Base-by-base conservation (phyloP, 1,284 basidiomycete genomes). In the Rhodofomes roseus region DNA sequence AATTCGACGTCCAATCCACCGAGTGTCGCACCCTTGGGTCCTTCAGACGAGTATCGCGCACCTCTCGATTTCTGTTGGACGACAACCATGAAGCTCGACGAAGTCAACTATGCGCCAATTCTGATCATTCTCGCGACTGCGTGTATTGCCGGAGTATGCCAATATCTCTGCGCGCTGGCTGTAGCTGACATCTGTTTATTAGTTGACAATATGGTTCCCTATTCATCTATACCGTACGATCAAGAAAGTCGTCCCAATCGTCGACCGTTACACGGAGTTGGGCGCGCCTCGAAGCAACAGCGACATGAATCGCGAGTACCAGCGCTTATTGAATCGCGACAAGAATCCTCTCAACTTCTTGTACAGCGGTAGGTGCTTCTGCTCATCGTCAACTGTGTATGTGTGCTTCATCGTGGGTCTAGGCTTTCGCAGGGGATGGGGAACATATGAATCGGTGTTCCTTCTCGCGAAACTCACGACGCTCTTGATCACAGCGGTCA, bases 1-100 rank as follows among this genome's bases (percentile, higher is more conserved):
- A 85, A 85, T 65, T 76, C 81, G 2, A 85, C 84, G 1, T 69
- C 77, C n/a, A 73, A 72, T 23, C 81, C 81, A 2, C 82, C 84
- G 1, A 62, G 67, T 1, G 62, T 84, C 1, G 64, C 79, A 4
- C 78, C 82, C 4, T 71, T 87, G 23, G 86, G 86, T 9, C 80
- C 85, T n/a, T 34, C 79, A 0, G 77, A 78, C 62, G 76, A 83
- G 70, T 87, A 76, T 69, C 78, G 83, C 54, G 82, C 84, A 55
- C 81, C 89, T 2, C 70, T 89, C 57, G 87, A 92, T 71, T 92
- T 93, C 67, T 93, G 91, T 72, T 93, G 85, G 76, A 87, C 86
- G 2, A 87, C 87, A 0, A 88, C 88, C 2, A 86, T 90, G 88
- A 80, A 82, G 60, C 79, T 79, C 51, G 84, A 90, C 63, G 79